Conservation (phyloP, 148 eudicot species). For the Rhododendron ferrugineum region DNA sequence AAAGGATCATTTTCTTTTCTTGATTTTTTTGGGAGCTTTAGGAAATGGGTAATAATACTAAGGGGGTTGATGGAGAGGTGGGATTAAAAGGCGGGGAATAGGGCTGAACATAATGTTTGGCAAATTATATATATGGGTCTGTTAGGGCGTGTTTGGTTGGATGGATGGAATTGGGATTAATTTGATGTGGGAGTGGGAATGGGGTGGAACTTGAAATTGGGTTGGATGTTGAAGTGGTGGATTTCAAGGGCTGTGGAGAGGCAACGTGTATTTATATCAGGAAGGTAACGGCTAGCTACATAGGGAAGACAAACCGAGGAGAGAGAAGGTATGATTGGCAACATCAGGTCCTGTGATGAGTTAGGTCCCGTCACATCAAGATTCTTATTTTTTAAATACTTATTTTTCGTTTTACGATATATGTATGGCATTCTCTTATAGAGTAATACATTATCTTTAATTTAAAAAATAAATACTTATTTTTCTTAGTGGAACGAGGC, state of each 20-base stretch:
- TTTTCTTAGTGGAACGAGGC: rapidly evolving
- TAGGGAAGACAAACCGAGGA: not conserved
- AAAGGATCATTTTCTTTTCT: slow-evolving; percentile 33
- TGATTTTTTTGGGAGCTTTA: not conserved
- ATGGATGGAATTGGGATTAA: not conserved
- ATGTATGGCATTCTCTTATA: too few relatives aligned
- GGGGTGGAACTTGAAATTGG: not conserved
- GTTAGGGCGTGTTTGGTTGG: slow-evolving; percentile 13
- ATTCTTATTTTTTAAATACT: too few relatives aligned
- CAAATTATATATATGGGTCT: not conserved
- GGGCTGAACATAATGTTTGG: not conserved
- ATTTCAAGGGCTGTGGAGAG: not conserved
- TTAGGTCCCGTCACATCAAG: rapidly evolving
- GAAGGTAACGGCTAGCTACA: not conserved
- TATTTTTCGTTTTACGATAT: too few relatives aligned
- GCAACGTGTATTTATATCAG: slow-evolving; percentile 4
- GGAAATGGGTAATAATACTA: too few relatives aligned
- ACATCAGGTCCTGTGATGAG: too few relatives aligned
- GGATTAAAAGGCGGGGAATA: not conserved
- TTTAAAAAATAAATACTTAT: too few relatives aligned
- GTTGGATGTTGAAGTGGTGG: slow-evolving; percentile 8
- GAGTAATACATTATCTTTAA: too few relatives aligned
- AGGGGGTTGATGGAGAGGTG: not conserved
- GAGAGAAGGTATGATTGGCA: not conserved
- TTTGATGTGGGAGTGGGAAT: not conserved